phyloP scores from a whole-genome alignment of 345 rosid genomes.

The Clarkia xantiana region DNA sequence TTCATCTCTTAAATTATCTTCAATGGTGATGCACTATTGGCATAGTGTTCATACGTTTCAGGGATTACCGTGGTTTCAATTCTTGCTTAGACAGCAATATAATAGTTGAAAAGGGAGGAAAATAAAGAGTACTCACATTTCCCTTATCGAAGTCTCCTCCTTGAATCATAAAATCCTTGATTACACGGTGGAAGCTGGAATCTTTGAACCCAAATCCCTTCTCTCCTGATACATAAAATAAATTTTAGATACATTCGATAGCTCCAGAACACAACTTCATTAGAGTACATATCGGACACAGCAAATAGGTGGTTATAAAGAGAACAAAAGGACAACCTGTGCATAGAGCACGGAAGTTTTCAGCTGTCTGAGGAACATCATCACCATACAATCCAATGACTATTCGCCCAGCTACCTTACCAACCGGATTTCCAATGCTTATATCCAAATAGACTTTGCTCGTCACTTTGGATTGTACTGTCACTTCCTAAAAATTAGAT shows the following conservation, averaged over 20 bases:
- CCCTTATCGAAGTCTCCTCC: conserved; percentile 99
- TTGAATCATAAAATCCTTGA: conserved; percentile 95
- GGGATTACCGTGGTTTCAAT: neutral
- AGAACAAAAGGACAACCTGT: conserved; percentile 37
- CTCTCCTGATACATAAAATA: conserved; percentile 44
- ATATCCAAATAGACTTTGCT: conserved; percentile 85
- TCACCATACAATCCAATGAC: conserved; percentile 90
- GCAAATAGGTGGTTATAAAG: neutral
- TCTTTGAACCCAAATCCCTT: conserved; percentile 92
- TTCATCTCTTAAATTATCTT: no score
- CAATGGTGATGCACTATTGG: no score
- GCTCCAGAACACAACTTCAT: neutral
- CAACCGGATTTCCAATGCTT: conserved; percentile 85
- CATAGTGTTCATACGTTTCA: neutral
- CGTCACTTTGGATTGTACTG: conserved; percentile 66
- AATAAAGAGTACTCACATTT: conserved; percentile 41
- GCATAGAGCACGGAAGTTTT: conserved; percentile 92
- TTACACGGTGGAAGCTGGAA: conserved; percentile 78
- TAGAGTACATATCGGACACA: neutral
- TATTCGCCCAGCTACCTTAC: conserved; percentile 75
- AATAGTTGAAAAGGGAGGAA: neutral
- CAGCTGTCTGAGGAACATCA: conserved; percentile 88
- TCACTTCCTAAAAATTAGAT: conserved; percentile 21
- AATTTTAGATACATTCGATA: neutral
- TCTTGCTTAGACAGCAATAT: neutral